Conservation (phyloP, 108 stramenopile genomes). For the Nitzschia sp. region DNA sequence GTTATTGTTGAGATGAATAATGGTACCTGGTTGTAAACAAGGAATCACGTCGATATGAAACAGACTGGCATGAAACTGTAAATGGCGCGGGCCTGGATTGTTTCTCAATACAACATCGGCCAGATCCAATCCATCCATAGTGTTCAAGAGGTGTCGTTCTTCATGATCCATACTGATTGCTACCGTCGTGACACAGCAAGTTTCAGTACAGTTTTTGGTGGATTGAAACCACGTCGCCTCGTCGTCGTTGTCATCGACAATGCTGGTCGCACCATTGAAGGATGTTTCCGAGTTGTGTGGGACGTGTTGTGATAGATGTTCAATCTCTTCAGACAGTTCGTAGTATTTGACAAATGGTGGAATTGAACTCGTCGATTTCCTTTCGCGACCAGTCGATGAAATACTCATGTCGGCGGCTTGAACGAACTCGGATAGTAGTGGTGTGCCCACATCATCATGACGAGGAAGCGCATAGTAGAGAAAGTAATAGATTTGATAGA, state of each 20-base stretch:
- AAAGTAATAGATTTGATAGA: too few relatives aligned
- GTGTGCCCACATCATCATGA: too few relatives aligned
- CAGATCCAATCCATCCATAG: conserved; percentile 20
- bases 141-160: conserved; percentile 12
- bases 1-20: conserved; percentile 21
- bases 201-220: conserved; percentile 5
- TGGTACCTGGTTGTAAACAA: conserved; percentile 30
- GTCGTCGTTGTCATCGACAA: neutral
- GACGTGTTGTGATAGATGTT: neutral
- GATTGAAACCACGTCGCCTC: conserved; percentile 10
- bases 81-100: neutral
- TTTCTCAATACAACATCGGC: conserved; percentile 23
- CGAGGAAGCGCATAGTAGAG: too few relatives aligned
- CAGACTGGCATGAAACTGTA: neutral
- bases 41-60: conserved; percentile 23
- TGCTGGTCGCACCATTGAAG: neutral
- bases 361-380: too few relatives aligned
- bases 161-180: conserved; percentile 30
- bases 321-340: neutral
- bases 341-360: too few relatives aligned
- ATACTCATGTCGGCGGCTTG: too few relatives aligned
- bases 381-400: too few relatives aligned
- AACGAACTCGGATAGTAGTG: too few relatives aligned
- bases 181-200: conserved; percentile 23
- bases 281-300: neutral